Evolutionary conservation across 2,329 filamentous ascomycete genomes (phyloP), one percentile per base, ranked within the genome.

Genomic region (Fusarium tupiense): DNA sequence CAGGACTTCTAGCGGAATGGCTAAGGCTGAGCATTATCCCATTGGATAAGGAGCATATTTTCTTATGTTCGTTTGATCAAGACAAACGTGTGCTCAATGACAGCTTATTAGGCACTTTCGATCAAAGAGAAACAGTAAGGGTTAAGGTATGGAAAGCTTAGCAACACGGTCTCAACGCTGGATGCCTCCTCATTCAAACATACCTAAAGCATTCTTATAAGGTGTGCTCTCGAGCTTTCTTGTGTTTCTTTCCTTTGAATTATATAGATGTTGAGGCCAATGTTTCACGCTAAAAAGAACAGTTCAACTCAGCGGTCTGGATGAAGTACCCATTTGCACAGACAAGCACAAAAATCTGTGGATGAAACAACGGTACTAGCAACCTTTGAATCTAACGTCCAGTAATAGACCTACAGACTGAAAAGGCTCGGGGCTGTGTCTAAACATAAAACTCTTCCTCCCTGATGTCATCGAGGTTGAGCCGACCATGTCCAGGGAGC

Each of bases 211-310:
- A 37, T 26, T 50, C n/a, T 29, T n/a, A 20, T 14, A 20, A 29
- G 31, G 24, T 29, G 20, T 8, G 17, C 33, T 59, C 31, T 37
- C 8, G 12, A 38, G n/a, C 13, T n/a, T 37, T 43, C 35, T 19
- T 29, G 43, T n/a, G 11, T 37, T 29, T 38, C 43, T 29, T 52
- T 52, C 35, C 26, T 14, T n/a, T 38, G 31, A 35, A 16, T n/a
- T 47, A 29, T n/a, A 37, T 24, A 24, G 31, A 22, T 24, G 20
- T 56, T 35, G 49, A n/a, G 20, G 62, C 66, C 61, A 64, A 50
- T 65, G 68, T 78, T 77, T 77, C 74, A 70, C 76, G 69, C 71
- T 71, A 72, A 69, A 69, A 66, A 37, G 53, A 50, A 41, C 64
- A 61, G 52, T 37, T 49, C 60, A 66, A 53, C 62, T 43, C 22